phyloP scores from a whole-genome alignment of 306 rosid species.

The Dalbergia cochinchinensis region DNA sequence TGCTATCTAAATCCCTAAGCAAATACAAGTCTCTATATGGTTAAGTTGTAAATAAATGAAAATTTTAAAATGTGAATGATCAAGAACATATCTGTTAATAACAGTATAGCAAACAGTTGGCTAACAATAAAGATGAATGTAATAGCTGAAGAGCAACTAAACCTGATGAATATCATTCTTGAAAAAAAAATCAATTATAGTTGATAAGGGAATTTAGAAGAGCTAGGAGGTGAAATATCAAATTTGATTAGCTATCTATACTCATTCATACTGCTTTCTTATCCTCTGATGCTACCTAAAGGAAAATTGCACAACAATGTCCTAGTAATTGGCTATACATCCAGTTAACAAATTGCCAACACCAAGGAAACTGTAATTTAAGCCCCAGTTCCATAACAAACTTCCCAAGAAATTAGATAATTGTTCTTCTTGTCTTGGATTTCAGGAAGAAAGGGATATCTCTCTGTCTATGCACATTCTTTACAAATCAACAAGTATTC shows the following conservation, averaged over 20 bases:
- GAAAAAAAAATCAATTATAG: too few species aligned
- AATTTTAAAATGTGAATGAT: too few species aligned
- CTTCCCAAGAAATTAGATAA: neutral
- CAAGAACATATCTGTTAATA: too few species aligned
- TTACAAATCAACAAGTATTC: slow-evolving; percentile 8
- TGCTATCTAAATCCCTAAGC: neutral
- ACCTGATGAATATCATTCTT: too few species aligned
- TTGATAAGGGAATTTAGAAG: neutral
- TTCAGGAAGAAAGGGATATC: neutral
- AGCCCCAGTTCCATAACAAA: neutral
- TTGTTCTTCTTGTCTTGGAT: neutral
- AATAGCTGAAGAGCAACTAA: too few species aligned
- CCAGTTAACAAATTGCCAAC: neutral
- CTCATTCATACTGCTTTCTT: too few species aligned
- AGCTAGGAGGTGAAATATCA: neutral
- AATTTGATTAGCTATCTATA: neutral
- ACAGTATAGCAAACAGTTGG: too few species aligned
- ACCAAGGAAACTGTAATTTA: neutral
- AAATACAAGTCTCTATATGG: neutral
- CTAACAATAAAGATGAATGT: too few species aligned
- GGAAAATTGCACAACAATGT: slow-evolving; percentile 8
- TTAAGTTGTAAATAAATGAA: neutral
- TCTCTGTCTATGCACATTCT: neutral
- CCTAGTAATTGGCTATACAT: neutral
- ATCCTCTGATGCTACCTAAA: neutral